Evolutionary conservation across 2,329 filamentous ascomycete species (phyloP), one percentile per base, ranked within the genome.

Genomic region (Cladophialophora exuberans): DNA sequence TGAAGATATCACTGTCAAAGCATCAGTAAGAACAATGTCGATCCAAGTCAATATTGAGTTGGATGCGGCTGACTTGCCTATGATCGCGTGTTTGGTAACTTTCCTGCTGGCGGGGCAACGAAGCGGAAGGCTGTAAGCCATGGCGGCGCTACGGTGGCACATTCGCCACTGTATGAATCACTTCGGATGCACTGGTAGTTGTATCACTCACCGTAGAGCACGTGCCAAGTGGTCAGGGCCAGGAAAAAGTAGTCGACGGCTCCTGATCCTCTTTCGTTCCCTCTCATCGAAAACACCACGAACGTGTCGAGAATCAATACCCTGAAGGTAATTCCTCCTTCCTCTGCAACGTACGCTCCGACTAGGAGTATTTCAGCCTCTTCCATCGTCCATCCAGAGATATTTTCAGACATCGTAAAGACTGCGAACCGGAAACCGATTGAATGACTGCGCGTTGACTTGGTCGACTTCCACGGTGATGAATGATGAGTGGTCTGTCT

Each of bases 391-490:
- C 31, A 47, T 22, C 15, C 25, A n/a, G 25, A 6, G 30, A 47
- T 25, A 31, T 38, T 23, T 28, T 22, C 44, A 4, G 44, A 31
- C 44, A 47, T 47, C 25, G 44, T 47, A 31, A 36, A 39, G 10
- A 15, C 35, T 7, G 17, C 18, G 11, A 39, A 20, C 35, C 22
- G 35, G 17, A 20, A 18, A 20, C 22, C 22, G n/a, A n/a, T n/a
- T n/a, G n/a, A n/a, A n/a, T 26, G 20, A 15, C 4, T 13, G 15
- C 13, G 51, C 47, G 51, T 35, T 38, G 47, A 17, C 35, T 28
- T 41, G 28, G 49, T 44, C 17, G 23, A 45, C 51, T 49, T 22
- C 28, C 38, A 52, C 35, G 44, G 53, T 57, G 42, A 60, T 60
- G 57, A n/a, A 53, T 51, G 45, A 33, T 38, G 31, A 45, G 50